Evolutionary conservation across 23 red algal species (phyloP).

Genomic region (Rhodosorus marinus): DNA sequence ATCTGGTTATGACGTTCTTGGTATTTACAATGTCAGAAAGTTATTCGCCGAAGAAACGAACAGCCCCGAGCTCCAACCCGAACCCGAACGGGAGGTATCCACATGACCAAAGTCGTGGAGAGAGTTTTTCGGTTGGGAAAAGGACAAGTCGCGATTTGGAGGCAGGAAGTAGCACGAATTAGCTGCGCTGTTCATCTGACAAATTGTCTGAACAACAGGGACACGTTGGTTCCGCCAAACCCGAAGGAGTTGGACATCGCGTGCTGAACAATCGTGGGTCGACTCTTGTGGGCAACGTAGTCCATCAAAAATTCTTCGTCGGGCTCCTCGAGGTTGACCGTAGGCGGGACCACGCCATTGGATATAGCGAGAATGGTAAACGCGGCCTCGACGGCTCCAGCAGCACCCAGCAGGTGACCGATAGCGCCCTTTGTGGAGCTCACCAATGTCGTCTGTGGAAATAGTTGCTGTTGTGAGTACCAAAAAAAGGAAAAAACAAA

Average conservation of each 20-base stretch:
- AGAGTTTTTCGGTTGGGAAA: no score
- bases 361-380: constrained; percentile 33
- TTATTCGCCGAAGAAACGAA: constrained; percentile 86
- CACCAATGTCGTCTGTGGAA: no score
- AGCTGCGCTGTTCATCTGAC: not conserved
- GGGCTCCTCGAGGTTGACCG: constrained; percentile 16
- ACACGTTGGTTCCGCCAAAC: constrained; percentile 64
- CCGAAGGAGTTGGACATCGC: constrained; percentile 73
- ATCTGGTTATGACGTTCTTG: constrained; percentile 42
- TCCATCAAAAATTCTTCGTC: constrained; percentile 11
- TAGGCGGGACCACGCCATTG: constrained; percentile 24
- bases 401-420: constrained; percentile 55
- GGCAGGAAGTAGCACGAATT: no score
- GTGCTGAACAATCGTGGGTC: constrained; percentile 5
- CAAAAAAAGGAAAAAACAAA: no score
- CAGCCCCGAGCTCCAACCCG: no score
- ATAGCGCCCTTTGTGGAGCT: constrained; percentile 59
- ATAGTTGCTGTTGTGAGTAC: no score
- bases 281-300: not conserved
- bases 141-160: no score
- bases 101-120: no score
- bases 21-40: constrained; percentile 51
- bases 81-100: no score
- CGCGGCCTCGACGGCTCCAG: constrained; percentile 72
- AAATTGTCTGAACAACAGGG: not conserved